These are phyloP conservation scores for Exophiala sideris DNA, from an alignment of 2,329 filamentous ascomycete species.

Conservation along the genomic window DNA sequence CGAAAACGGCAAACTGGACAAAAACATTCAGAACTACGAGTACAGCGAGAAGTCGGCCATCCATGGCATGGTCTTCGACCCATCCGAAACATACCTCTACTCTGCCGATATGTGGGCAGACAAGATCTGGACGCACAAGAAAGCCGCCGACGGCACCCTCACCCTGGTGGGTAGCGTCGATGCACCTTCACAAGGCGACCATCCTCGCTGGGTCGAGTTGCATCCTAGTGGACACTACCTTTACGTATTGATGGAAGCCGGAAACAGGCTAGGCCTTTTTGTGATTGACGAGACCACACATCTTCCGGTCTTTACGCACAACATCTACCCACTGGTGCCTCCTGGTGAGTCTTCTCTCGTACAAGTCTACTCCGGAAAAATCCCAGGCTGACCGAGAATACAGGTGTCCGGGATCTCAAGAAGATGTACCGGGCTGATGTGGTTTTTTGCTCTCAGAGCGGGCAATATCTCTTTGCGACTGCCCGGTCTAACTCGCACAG, in stretches of 20 bases:
- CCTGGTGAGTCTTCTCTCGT: constrained; percentile 54
- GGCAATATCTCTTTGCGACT: constrained; percentile 77
- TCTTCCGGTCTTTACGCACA: constrained; percentile 74
- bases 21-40: constrained; percentile 46
- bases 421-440: constrained; percentile 82
- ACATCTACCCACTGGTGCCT: constrained; percentile 74
- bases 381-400: neutral
- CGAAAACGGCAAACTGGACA: constrained; percentile 38
- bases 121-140: constrained; percentile 75
- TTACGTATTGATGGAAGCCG: constrained; percentile 86
- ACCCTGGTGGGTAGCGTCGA: constrained; percentile 69
- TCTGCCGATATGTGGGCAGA: constrained; percentile 49
- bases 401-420: constrained; percentile 34
- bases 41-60: constrained; percentile 45
- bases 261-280: constrained; percentile 79
- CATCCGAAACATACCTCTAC: constrained; percentile 45
- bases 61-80: constrained; percentile 49
- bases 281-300: constrained; percentile 70
- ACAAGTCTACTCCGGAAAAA: neutral
- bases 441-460: constrained; percentile 66
- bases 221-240: constrained; percentile 74
- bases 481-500: constrained; percentile 73
- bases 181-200: constrained; percentile 68
- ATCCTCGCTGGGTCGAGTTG: constrained; percentile 85
- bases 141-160: constrained; percentile 60